Evolutionary conservation across 306 rosid genomes (phyloP).

Genomic region (Dalbergia oliveri): DNA sequence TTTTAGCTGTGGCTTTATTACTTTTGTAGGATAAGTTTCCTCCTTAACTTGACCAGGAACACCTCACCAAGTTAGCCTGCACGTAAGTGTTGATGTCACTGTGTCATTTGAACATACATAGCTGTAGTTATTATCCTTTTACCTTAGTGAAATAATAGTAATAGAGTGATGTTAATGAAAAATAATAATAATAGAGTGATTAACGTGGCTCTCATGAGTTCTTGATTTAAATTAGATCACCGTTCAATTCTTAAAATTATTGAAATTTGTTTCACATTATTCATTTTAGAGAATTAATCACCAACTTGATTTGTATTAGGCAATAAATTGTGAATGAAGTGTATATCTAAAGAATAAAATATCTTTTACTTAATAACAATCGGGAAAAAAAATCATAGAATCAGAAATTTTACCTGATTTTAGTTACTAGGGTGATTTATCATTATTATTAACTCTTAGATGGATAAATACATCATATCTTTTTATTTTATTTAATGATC

Average conservation of each 20-base stretch:
- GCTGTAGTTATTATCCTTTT: background rate
- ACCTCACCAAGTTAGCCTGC: slow-evolving; percentile 55
- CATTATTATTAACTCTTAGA: no score
- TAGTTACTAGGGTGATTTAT: no score
- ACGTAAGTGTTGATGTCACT: slow-evolving; percentile 53
- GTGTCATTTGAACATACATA: background rate
- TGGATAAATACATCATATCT: no score
- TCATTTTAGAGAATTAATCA: background rate
- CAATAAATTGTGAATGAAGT: no score
- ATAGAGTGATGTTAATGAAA: background rate
- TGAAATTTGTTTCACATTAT: background rate
- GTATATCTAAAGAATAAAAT: no score
- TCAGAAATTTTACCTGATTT: no score
- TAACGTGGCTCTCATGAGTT: background rate
- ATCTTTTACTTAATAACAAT: no score
- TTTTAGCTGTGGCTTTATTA: slow-evolving; percentile 46
- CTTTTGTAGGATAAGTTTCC: slow-evolving; percentile 43
- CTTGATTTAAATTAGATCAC: background rate
- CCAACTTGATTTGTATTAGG: no score
- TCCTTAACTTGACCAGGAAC: slow-evolving; percentile 58
- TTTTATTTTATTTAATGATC: no score
- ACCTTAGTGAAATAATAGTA: background rate
- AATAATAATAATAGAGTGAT: background rate
- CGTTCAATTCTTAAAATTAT: background rate
- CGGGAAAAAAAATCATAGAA: no score